Conservation (phyloP, 768 basidiomycete species). For the Hypholoma sublateritium region DNA sequence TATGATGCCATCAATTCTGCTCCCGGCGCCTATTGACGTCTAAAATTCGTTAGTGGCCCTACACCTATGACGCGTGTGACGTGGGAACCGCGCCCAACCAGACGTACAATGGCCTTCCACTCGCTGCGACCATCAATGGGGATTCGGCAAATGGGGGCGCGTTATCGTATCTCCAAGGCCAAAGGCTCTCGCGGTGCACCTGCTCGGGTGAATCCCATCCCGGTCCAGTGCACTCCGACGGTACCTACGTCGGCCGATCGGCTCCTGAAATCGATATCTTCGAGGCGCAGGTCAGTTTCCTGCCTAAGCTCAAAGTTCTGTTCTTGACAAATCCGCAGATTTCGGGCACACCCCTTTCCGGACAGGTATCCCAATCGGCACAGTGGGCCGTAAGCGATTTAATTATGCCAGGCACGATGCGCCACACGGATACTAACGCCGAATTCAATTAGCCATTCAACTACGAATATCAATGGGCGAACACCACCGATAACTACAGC, state of each 20-base stretch:
- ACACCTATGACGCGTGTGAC: slow-evolving; percentile 84
- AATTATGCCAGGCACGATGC: neutral
- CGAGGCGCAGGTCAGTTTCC: slow-evolving; percentile 64
- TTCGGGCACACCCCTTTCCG: slow-evolving; percentile 34
- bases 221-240: slow-evolving; percentile 77
- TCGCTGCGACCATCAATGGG: slow-evolving; percentile 59
- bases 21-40: slow-evolving; percentile 1
- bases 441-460: slow-evolving; percentile 67
- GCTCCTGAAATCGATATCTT: slow-evolving; percentile 93
- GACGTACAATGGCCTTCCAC: slow-evolving; percentile 64
- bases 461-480: slow-evolving; percentile 66
- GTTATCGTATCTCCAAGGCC: slow-evolving; percentile 86
- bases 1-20: slow-evolving; percentile 20
- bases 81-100: slow-evolving; percentile 93
- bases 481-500: slow-evolving; percentile 55
- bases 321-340: slow-evolving; percentile 18
- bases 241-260: slow-evolving; percentile 75
- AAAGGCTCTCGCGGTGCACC: slow-evolving; percentile 85
- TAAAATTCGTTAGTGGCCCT: slow-evolving; percentile 60
- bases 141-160: slow-evolving; percentile 50
- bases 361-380: slow-evolving; percentile 78
- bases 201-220: slow-evolving; percentile 86
- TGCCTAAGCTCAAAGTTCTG: neutral
- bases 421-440: slow-evolving; percentile 4
- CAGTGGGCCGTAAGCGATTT: slow-evolving; percentile 73